Percentiles rank a stretch among this genome's conserved stretches.
Evolutionary conservation across 495 filamentous ascomycete genomes (phyloP).

Genomic region (Aspergillus ostianus): DNA sequence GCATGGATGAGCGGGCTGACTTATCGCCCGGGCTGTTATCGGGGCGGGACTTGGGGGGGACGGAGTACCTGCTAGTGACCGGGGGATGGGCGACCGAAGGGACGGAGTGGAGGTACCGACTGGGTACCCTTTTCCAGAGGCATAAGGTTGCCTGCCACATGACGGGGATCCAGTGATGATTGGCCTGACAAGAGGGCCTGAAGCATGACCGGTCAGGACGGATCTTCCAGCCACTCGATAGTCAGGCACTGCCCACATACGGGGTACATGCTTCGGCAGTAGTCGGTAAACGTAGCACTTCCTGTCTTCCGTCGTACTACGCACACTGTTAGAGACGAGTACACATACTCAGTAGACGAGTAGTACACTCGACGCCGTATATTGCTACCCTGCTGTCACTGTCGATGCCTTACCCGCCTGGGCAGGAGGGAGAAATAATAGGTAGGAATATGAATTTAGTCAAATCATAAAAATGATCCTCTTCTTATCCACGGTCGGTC

Average conservation of each 20-base stretch:
- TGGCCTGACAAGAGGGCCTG: conserved; percentile 5
- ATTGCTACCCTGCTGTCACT: no score
- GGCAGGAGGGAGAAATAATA: no score
- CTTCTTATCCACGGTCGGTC: no score
- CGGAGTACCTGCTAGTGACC: neutral
- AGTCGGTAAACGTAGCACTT: no score
- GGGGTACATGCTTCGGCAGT: neutral
- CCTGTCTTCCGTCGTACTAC: no score
- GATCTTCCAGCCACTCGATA: conserved; percentile 3
- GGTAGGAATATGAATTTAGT: no score
- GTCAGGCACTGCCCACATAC: neutral
- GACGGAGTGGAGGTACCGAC: neutral
- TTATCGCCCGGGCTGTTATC: conserved; percentile 2
- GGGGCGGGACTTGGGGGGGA: neutral
- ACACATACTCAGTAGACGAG: no score
- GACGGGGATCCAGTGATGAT: conserved; percentile 13
- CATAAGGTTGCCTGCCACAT: conserved; percentile 6
- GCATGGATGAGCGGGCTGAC: conserved; percentile 19
- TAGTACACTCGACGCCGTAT: no score
- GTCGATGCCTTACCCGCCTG: no score
- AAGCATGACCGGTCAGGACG: neutral
- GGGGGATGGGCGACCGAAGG: neutral
- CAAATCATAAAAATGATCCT: no score
- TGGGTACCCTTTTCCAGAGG: neutral
- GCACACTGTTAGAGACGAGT: no score